Evolutionary conservation across 177 flowering plant genomes (phyloP).

Genomic region (Vitis hybrid): DNA sequence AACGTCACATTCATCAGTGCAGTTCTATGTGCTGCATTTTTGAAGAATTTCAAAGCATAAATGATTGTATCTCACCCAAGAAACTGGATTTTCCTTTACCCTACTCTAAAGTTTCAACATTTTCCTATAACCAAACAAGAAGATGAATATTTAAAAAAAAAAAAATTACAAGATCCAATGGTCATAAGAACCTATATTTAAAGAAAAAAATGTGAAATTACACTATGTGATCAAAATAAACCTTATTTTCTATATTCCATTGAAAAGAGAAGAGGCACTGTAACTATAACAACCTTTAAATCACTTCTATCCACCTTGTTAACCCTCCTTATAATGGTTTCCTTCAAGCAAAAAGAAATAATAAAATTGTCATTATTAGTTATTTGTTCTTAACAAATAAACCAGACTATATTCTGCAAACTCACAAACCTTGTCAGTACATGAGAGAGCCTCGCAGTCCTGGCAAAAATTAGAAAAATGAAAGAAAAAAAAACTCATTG

Average conservation of each 20-base stretch:
- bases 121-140: slow-evolving; percentile 28
- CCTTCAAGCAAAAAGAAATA: slow-evolving; percentile 34
- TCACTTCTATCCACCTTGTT: slow-evolving; percentile 22
- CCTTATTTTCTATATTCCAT: no score
- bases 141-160: neutral
- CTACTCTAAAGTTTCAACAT: slow-evolving; percentile 24
- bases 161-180: neutral
- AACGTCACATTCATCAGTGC: neutral
- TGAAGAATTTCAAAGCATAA: neutral
- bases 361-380: neutral
- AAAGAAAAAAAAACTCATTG: no score
- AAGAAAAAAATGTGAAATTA: neutral
- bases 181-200: neutral
- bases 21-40: neutral
- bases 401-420: neutral
- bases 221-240: neutral
- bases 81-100: slow-evolving; percentile 22
- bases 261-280: neutral
- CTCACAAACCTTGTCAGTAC: slow-evolving; percentile 33
- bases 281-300: slow-evolving; percentile 22
- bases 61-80: slow-evolving; percentile 23
- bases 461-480: no score
- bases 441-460: slow-evolving; percentile 17
- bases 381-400: neutral
- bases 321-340: slow-evolving; percentile 41